These are phyloP conservation scores for Trypanosoma boissoni DNA, from an alignment of 208 protist species.

Conservation along the genomic window DNA sequence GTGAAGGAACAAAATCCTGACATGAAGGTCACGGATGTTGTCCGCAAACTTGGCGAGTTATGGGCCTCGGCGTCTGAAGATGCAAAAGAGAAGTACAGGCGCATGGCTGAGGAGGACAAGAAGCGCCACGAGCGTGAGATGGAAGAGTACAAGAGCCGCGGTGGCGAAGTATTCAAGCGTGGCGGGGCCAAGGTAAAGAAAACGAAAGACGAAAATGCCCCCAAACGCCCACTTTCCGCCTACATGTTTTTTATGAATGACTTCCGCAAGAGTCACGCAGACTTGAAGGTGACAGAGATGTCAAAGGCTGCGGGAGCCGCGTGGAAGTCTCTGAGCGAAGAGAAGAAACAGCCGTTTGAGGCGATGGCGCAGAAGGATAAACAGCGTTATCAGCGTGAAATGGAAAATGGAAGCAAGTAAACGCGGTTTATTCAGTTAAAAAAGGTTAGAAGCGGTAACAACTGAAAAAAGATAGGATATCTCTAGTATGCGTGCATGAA, in stretches of 20 bases:
- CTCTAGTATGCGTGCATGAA: too few relatives aligned
- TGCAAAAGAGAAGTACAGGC: conserved; percentile 73
- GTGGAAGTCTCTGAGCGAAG: conserved; percentile 65
- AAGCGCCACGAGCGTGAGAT: conserved; percentile 69
- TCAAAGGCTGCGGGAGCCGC: conserved; percentile 57
- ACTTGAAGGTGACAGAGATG: conserved; percentile 55
- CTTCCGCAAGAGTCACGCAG: conserved; percentile 60
- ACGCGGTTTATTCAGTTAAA: conserved; percentile 7
- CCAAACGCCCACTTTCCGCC: conserved; percentile 73
- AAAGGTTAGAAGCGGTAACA: not conserved
- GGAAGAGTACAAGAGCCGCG: conserved; percentile 60
- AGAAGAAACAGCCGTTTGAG: conserved; percentile 79
- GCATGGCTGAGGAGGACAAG: conserved; percentile 81
- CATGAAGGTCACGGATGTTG: conserved; percentile 66
- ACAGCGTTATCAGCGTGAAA: conserved; percentile 73
- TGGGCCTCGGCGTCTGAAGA: conserved; percentile 59
- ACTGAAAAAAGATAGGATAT: not conserved
- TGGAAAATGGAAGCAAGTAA: conserved; percentile 25
- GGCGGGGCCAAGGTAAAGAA: conserved; percentile 43
- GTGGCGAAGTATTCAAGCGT: conserved; percentile 57
- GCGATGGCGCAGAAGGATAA: conserved; percentile 77
- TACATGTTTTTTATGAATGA: conserved; percentile 82
- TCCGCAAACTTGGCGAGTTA: conserved; percentile 54
- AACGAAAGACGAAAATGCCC: conserved; percentile 80
- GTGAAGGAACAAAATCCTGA: conserved; percentile 68